Percentiles rank a stretch among this genome's conserved stretches.
Conservation (phyloP, 495 filamentous ascomycete species). For the Lepraria neglecta region DNA sequence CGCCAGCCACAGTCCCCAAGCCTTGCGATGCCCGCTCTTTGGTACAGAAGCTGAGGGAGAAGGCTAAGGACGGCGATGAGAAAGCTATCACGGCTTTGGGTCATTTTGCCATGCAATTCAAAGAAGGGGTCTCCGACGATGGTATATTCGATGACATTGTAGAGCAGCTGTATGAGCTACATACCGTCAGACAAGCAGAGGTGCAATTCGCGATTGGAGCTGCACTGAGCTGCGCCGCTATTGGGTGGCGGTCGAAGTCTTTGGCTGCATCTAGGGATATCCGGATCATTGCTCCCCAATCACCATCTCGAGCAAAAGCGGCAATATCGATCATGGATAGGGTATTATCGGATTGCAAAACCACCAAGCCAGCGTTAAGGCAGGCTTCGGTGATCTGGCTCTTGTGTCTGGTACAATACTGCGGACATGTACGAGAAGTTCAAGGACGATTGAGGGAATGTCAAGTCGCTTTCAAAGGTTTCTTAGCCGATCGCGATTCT, state of each 20-base stretch:
- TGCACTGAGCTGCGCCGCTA: constrained; percentile 67
- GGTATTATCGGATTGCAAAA: constrained; percentile 64
- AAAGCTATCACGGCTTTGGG: constrained; percentile 73
- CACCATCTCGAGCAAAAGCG: constrained; percentile 40
- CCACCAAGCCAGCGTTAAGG: constrained; percentile 76
- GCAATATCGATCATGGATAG: constrained; percentile 57
- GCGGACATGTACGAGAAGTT: constrained; percentile 65
- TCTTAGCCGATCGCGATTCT: constrained; percentile 84
- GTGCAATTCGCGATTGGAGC: constrained; percentile 85
- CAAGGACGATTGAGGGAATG: constrained; percentile 67
- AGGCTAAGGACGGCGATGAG: constrained; percentile 75
- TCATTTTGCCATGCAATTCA: constrained; percentile 52
- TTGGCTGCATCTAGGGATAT: constrained; percentile 56
- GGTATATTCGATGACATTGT: constrained; percentile 42
- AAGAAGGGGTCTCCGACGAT: constrained; percentile 33
- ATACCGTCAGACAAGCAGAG: constrained; percentile 77
- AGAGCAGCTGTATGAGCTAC: constrained; percentile 60
- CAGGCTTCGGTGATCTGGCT: constrained; percentile 92
- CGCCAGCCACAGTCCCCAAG: constrained; percentile 35
- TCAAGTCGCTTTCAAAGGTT: constrained; percentile 77
- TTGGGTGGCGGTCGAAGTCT: constrained; percentile 69
- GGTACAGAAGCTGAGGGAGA: constrained; percentile 51
- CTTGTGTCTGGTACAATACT: constrained; percentile 85
- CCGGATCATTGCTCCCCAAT: constrained; percentile 41
- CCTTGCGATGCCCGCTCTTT: constrained; percentile 39